Conservation (phyloP, 352 stramenopile species). For the Pythium sukuiense region DNA sequence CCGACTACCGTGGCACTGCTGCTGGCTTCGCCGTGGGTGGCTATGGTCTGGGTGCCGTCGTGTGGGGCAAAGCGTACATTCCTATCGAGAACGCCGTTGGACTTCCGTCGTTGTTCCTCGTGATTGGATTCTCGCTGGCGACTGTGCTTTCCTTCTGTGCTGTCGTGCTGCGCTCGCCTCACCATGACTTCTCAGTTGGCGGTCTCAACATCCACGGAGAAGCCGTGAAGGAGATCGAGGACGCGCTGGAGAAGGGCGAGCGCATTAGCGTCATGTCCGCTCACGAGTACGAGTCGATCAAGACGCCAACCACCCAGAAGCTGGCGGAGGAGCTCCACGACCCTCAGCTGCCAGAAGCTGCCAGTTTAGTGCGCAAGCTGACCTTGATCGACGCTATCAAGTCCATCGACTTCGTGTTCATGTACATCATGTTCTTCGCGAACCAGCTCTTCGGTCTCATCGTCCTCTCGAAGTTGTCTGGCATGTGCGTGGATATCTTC, state of each 20-base stretch:
- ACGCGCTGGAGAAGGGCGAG: slow-evolving; percentile 27
- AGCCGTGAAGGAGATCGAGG: slow-evolving; percentile 32
- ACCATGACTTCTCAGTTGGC: slow-evolving; percentile 40
- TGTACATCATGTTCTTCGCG: slow-evolving; percentile 45
- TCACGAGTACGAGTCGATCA: slow-evolving; percentile 43
- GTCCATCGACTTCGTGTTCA: slow-evolving; percentile 37
- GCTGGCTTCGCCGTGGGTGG: slow-evolving; percentile 62
- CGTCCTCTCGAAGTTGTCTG: slow-evolving; percentile 42
- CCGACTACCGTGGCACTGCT: slow-evolving; percentile 65
- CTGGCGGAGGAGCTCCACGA: slow-evolving; percentile 28
- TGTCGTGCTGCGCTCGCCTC: slow-evolving; percentile 46
- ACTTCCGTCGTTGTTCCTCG: slow-evolving; percentile 46
- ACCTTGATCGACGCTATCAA: slow-evolving; percentile 44
- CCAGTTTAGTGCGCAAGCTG: slow-evolving; percentile 36
- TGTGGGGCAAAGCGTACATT: slow-evolving; percentile 64
- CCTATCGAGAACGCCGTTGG: slow-evolving; percentile 46
- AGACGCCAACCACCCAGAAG: slow-evolving; percentile 32
- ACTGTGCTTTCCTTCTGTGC: slow-evolving; percentile 43
- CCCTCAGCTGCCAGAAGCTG: slow-evolving; percentile 16
- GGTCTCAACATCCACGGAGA: slow-evolving; percentile 65
- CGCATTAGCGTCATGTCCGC: slow-evolving; percentile 37
- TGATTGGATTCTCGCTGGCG: slow-evolving; percentile 47
- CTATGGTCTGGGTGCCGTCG: slow-evolving; percentile 56
- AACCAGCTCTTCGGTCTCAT: slow-evolving; percentile 45
- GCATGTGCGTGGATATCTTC: slow-evolving; percentile 56